Evolutionary conservation across 768 basidiomycete genomes (phyloP).

Genomic region (Agrocybe praecox): DNA sequence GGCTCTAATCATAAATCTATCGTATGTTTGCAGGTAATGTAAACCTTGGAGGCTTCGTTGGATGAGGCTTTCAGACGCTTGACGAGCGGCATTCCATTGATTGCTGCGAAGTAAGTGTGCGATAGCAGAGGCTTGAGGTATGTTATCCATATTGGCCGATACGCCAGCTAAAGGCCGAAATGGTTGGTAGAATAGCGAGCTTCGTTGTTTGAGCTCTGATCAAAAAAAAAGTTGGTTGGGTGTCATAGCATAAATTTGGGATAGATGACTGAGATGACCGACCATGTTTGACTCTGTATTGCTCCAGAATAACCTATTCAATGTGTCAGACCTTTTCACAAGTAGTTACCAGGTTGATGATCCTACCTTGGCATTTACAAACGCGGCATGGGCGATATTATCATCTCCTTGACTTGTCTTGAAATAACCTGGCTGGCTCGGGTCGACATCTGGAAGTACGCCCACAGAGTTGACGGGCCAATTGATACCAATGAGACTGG

Average conservation of each 20-base stretch:
- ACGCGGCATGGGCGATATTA: slow-evolving; percentile 51
- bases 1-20: slow-evolving; percentile 67
- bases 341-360: background rate
- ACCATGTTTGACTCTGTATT: slow-evolving; percentile 81
- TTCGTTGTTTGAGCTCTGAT: slow-evolving; percentile 66
- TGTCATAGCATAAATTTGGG: slow-evolving; percentile 3
- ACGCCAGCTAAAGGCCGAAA: slow-evolving; percentile 49
- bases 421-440: slow-evolving; percentile 60
- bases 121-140: slow-evolving; percentile 42
- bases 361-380: slow-evolving; percentile 66
- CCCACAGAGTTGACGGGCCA: slow-evolving; percentile 88
- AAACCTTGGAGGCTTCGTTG: slow-evolving; percentile 57
- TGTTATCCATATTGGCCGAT: slow-evolving; percentile 20
- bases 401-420: slow-evolving; percentile 45
- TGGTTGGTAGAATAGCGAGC: slow-evolving; percentile 65
- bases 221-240: no score
- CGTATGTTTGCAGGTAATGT: slow-evolving; percentile 85
- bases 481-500: slow-evolving; percentile 66
- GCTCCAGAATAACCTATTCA: slow-evolving; percentile 65
- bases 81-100: slow-evolving; percentile 52
- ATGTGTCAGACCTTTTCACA: background rate
- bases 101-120: slow-evolving; percentile 43
- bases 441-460: slow-evolving; percentile 75
- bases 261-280: slow-evolving; percentile 16
- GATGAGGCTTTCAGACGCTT: slow-evolving; percentile 53